These are phyloP conservation scores for Arxiozyma slooffiae DNA, from an alignment of 1,139 yeast species.

Conservation along the genomic window DNA sequence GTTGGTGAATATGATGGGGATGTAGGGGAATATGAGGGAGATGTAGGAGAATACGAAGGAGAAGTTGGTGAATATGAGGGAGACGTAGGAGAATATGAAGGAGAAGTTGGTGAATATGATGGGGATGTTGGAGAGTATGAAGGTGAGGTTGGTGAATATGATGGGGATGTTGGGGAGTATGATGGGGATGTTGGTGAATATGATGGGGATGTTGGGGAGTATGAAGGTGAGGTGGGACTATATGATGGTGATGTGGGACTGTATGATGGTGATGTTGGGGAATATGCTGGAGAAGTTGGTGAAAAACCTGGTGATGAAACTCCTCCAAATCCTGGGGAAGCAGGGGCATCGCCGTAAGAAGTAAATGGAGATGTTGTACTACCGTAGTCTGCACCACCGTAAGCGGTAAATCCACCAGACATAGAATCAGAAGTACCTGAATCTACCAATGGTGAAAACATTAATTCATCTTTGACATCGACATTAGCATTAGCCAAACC, in stretches of 20 bases:
- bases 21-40: constrained; percentile 55
- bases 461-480: constrained; percentile 73
- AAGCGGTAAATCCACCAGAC: constrained; percentile 86
- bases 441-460: constrained; percentile 89
- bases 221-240: constrained; percentile 61
- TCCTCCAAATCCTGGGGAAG: constrained; percentile 62
- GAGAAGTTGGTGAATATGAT: constrained; percentile 62
- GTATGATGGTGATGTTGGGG: constrained; percentile 66
- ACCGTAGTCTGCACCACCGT: constrained; percentile 58
- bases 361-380: constrained; percentile 61
- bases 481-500: constrained; percentile 65
- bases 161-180: constrained; percentile 64
- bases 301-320: constrained; percentile 65
- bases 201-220: constrained; percentile 63
- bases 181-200: constrained; percentile 64
- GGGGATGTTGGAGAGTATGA: constrained; percentile 67
- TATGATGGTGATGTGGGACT: constrained; percentile 71
- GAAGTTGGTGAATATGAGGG: constrained; percentile 57
- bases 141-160: constrained; percentile 61
- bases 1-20: constrained; percentile 50
- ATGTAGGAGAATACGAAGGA: constrained; percentile 50
- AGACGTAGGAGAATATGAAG: constrained; percentile 56
- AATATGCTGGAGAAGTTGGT: constrained; percentile 66
- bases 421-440: constrained; percentile 66
- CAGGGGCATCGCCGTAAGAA: constrained; percentile 51